A percentile compares a stretch with the other conserved stretches of the same genome.
These are phyloP conservation scores for Alternaria rosae DNA, from an alignment of 2,329 filamentous ascomycete species.

Conservation along the genomic window DNA sequence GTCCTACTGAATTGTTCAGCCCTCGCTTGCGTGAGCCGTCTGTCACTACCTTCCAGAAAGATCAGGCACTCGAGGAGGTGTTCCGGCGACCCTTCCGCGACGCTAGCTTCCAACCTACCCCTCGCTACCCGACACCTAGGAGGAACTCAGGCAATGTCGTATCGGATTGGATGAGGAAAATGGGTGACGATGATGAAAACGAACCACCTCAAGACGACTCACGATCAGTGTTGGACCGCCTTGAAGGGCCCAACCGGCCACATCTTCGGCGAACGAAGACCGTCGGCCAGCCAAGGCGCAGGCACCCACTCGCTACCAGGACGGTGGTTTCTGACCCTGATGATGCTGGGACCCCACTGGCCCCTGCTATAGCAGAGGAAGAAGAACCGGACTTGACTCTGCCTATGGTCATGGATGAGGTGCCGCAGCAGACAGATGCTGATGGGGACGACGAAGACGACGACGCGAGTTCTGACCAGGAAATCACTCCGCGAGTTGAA, in stretches of 20 bases:
- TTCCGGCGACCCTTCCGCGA: constrained; percentile 75
- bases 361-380: constrained; percentile 55
- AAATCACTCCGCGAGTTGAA: constrained; percentile 22
- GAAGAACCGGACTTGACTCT: constrained; percentile 52
- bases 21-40: constrained; percentile 85
- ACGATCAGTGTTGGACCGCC: constrained; percentile 63
- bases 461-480: constrained; percentile 38
- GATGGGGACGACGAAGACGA: constrained; percentile 86
- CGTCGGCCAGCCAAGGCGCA: constrained; percentile 42
- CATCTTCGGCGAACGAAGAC: constrained; percentile 61
- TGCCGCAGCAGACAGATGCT: constrained; percentile 74
- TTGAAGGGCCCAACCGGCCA: constrained; percentile 62
- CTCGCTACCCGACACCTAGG: constrained; percentile 59
- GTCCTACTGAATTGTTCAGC: constrained; percentile 69
- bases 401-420: constrained; percentile 51
- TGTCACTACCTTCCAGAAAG: constrained; percentile 86
- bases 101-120: constrained; percentile 52
- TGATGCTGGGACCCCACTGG: constrained; percentile 42
- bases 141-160: constrained; percentile 82
- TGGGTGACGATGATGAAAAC: constrained; percentile 67
- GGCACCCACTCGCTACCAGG: constrained; percentile 60
- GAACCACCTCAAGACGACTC: constrained; percentile 69
- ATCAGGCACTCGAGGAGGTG: constrained; percentile 88
- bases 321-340: constrained; percentile 67
- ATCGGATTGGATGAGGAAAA: constrained; percentile 85